Conservation (phyloP, 176 grass and related monocot genomes). For the Calamus simplicifolius region DNA sequence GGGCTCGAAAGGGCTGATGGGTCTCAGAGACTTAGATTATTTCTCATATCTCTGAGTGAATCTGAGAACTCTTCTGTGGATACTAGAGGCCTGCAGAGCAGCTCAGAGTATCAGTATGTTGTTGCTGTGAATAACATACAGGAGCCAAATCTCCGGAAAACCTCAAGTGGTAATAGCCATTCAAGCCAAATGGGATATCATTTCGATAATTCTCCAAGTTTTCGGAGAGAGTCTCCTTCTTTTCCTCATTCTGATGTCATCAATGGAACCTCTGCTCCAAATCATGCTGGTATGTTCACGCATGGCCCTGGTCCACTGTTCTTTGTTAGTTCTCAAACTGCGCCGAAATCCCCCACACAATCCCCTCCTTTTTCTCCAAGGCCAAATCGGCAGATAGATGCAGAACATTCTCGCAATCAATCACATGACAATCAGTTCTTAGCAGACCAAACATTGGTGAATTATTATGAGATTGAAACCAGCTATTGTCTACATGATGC, state of each 20-base stretch:
- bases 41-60: slow-evolving; percentile 62
- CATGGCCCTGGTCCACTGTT: slow-evolving; percentile 27
- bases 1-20: slow-evolving; percentile 57
- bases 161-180: slow-evolving; percentile 57
- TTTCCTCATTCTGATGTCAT: slow-evolving; percentile 26
- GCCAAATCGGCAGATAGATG: slow-evolving; percentile 25
- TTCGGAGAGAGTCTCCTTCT: slow-evolving; percentile 16
- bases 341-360: slow-evolving; percentile 9
- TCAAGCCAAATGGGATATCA: slow-evolving; percentile 33
- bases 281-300: slow-evolving; percentile 10
- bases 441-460: slow-evolving; percentile 20
- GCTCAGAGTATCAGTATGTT: slow-evolving; percentile 67
- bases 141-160: slow-evolving; percentile 30
- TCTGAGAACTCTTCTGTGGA: slow-evolving; percentile 35
- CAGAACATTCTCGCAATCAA: slow-evolving; percentile 29
- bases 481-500: slow-evolving; percentile 16
- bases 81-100: slow-evolving; percentile 22
- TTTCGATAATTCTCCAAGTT: slow-evolving; percentile 25
- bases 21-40: slow-evolving; percentile 58
- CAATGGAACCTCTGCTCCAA: slow-evolving; percentile 11
- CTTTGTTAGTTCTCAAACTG: slow-evolving; percentile 32
- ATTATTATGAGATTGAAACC: slow-evolving; percentile 26
- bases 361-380: slow-evolving; percentile 34
- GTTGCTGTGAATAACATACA: slow-evolving; percentile 77
- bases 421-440: slow-evolving; percentile 24